These are phyloP conservation scores for Monascus purpureus DNA, from an alignment of 495 filamentous ascomycete genomes.

Conservation along the genomic window DNA sequence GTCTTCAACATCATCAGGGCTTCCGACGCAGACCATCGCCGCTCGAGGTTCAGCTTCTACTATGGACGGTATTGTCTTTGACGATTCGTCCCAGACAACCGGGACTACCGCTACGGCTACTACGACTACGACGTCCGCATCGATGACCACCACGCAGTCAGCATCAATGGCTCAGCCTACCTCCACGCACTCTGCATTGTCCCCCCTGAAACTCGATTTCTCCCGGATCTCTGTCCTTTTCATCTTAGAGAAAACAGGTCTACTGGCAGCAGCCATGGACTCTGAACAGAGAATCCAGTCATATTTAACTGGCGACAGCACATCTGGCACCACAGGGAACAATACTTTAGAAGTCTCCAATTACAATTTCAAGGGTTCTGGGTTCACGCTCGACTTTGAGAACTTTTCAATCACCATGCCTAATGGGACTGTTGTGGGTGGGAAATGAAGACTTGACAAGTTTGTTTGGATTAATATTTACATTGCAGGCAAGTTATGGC, in stretches of 20 bases:
- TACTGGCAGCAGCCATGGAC: slow-evolving; percentile 18
- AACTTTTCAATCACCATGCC: slow-evolving; percentile 26
- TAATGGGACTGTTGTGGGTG: slow-evolving; percentile 28
- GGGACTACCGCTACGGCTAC: slow-evolving; percentile 3
- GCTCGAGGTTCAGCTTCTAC: slow-evolving; percentile 22
- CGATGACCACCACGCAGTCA: slow-evolving; percentile 4
- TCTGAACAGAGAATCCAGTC: slow-evolving; percentile 21
- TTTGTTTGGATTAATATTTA: slow-evolving; percentile 1
- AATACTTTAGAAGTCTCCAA: slow-evolving; percentile 7
- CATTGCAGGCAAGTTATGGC: too few relatives aligned
- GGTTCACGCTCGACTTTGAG: slow-evolving; percentile 28
- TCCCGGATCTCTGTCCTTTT: slow-evolving; percentile 34
- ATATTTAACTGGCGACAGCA: slow-evolving; percentile 18
- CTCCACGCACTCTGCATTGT: slow-evolving; percentile 8
- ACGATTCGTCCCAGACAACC: slow-evolving; percentile 4
- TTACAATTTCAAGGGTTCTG: slow-evolving; percentile 12
- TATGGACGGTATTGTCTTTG: slow-evolving; percentile 31
- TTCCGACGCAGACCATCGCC: slow-evolving; percentile 12
- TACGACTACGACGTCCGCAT: slow-evolving; percentile 1
- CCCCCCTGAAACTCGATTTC: slow-evolving; percentile 27
- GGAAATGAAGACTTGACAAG: slow-evolving; percentile 3
- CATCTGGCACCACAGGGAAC: slow-evolving; percentile 7
- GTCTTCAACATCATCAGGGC: slow-evolving; percentile 1
- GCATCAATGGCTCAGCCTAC: slow-evolving; percentile 5
- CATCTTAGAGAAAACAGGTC: slow-evolving; percentile 34